phyloP scores from a whole-genome alignment of 2,329 filamentous ascomycete genomes.

The Iodosphaeria phyllophila region DNA sequence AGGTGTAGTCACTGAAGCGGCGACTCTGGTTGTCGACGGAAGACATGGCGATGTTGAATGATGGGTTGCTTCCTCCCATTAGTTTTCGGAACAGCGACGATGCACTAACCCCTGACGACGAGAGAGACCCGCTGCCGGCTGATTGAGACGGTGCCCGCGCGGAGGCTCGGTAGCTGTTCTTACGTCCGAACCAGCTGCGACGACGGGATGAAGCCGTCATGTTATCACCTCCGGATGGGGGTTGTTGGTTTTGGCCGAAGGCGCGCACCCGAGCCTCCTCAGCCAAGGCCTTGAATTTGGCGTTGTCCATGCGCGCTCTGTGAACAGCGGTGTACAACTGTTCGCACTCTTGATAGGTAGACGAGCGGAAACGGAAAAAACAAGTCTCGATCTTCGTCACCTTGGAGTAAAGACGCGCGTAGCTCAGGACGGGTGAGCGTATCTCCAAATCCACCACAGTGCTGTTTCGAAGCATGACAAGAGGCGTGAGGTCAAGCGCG shows the following conservation, averaged over 20 bases:
- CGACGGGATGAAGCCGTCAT: constrained; percentile 26
- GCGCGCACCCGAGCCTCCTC: constrained; percentile 52
- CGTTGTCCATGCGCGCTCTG: constrained; percentile 75
- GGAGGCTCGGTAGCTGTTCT: constrained; percentile 46
- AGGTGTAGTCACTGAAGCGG: constrained; percentile 42
- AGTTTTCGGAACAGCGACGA: constrained; percentile 64
- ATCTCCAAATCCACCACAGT: constrained; percentile 90
- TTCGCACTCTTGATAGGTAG: constrained; percentile 59
- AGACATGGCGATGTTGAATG: constrained; percentile 69
- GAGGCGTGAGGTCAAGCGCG: constrained; percentile 72
- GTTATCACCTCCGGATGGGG: constrained; percentile 20
- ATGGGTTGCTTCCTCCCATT: constrained; percentile 46
- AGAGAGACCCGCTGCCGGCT: constrained; percentile 47
- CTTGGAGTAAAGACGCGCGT: constrained; percentile 35
- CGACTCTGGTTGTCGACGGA: constrained; percentile 42
- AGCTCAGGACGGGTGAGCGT: constrained; percentile 60
- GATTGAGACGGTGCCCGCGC: constrained; percentile 44
- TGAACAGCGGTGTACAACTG: constrained; percentile 76
- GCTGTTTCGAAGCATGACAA: constrained; percentile 77
- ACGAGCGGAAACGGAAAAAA: constrained; percentile 82
- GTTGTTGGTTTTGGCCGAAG: constrained; percentile 39
- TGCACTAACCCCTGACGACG: constrained; percentile 44
- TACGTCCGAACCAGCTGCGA: constrained; percentile 40
- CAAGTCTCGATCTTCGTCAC: constrained; percentile 43
- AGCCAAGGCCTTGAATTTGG: constrained; percentile 58